Conservation (phyloP, 352 stramenopile species). For the Phytophthora sp. region DNA sequence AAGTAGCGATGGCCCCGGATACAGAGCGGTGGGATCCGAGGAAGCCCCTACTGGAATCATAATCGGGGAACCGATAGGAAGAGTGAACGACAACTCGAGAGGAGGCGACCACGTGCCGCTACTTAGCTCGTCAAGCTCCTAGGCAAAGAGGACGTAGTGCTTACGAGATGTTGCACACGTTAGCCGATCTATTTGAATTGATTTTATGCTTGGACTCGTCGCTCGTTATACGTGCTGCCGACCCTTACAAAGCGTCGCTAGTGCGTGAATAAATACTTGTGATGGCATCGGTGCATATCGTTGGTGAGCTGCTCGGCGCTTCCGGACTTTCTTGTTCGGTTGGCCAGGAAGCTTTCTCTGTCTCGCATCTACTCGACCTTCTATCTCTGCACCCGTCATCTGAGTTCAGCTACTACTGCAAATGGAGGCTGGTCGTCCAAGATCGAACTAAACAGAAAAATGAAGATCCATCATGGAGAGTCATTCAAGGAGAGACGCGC, state of each 20-base stretch:
- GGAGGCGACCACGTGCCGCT: constrained; percentile 40
- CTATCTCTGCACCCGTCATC: constrained; percentile 47
- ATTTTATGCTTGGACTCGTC: no score
- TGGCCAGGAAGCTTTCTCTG: constrained; percentile 20
- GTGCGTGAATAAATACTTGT: neutral
- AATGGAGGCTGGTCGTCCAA: constrained; percentile 43
- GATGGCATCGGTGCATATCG: constrained; percentile 54
- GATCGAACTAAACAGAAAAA: neutral
- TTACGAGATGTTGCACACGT: no score
- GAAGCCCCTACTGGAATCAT: constrained; percentile 17
- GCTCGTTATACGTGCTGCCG: no score
- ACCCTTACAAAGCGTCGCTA: constrained; percentile 23
- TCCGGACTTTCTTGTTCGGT: constrained; percentile 28
- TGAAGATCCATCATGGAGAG: constrained; percentile 30
- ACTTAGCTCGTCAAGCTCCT: constrained; percentile 33
- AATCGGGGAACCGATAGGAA: constrained; percentile 19
- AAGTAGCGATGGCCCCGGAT: constrained; percentile 24
- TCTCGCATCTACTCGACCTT: constrained; percentile 42
- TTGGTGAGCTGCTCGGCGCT: constrained; percentile 59
- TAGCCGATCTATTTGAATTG: no score
- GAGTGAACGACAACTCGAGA: constrained; percentile 27
- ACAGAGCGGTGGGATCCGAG: constrained; percentile 24
- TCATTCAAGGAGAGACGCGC: constrained; percentile 43
- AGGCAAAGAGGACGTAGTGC: no score
- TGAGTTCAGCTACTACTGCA: constrained; percentile 54